Conservation (phyloP, 2,329 filamentous ascomycete species). For the Zelopaecilomyces penicillatus region DNA sequence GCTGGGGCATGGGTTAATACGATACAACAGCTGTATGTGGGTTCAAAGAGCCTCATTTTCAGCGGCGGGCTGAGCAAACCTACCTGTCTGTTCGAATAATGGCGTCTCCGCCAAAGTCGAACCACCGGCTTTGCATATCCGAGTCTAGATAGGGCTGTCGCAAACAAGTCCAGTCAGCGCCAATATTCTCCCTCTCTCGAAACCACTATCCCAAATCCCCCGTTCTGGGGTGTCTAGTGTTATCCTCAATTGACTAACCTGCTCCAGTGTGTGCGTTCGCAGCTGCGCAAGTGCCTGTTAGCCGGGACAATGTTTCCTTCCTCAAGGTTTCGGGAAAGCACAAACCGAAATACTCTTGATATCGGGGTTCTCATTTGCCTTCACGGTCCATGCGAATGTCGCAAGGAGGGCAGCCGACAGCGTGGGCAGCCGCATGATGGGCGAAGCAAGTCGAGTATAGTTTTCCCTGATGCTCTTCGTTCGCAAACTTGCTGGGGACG, state of each 20-base stretch:
- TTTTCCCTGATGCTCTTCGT: too few species aligned
- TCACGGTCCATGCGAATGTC: constrained; percentile 40
- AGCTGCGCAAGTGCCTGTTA: constrained; percentile 43
- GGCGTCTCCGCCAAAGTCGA: constrained; percentile 95
- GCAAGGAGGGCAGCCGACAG: constrained; percentile 41
- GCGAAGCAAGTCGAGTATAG: not conserved
- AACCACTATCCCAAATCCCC: not conserved
- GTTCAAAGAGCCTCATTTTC: not conserved
- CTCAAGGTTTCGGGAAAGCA: constrained; percentile 1
- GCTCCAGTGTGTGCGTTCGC: constrained; percentile 74
- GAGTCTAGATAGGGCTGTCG: constrained; percentile 88
- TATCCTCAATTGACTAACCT: constrained; percentile 47
- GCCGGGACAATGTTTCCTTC: not conserved
- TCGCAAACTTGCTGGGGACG: too few species aligned
- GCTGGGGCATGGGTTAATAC: constrained; percentile 32
- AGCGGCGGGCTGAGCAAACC: constrained; percentile 17
- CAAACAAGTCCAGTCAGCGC: constrained; percentile 8
- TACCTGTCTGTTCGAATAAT: constrained; percentile 68
- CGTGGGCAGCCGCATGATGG: constrained; percentile 39
- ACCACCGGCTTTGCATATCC: constrained; percentile 97
- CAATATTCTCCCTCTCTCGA: not conserved
- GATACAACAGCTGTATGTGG: not conserved
- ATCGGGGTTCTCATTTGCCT: constrained; percentile 40
- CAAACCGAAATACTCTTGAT: constrained; percentile 45
- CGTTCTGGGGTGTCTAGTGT: constrained; percentile 9